Conservation (phyloP, 441 rosid genomes). For the Populus tomentosa region DNA sequence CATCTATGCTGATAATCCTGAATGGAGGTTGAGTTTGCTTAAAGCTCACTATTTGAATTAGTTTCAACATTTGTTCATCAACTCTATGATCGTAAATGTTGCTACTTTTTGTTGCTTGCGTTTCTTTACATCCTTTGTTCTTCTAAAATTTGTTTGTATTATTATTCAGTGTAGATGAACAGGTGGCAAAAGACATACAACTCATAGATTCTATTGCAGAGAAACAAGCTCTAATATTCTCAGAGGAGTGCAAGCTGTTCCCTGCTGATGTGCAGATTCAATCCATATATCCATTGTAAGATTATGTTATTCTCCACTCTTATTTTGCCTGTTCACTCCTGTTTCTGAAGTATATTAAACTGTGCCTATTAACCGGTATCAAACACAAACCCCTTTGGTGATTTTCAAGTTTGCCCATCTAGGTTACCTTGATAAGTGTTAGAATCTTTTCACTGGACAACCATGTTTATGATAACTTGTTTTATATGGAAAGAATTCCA, state of each 20-base stretch:
- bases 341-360: background rate
- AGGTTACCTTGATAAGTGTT: background rate
- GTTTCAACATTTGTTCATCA: background rate
- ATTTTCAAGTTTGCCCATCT: background rate
- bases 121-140: background rate
- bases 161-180: slow-evolving; percentile 78
- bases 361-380: background rate
- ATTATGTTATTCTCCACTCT: background rate
- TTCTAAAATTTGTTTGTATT: slow-evolving; percentile 24
- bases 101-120: slow-evolving; percentile 7
- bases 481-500: background rate
- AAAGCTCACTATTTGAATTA: slow-evolving; percentile 2
- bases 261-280: slow-evolving; percentile 98
- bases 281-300: slow-evolving; percentile 85
- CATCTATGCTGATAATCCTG: slow-evolving; percentile 83
- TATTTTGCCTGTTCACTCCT: background rate
- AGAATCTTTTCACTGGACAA: background rate
- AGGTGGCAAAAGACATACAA: slow-evolving; percentile 84
- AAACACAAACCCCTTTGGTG: background rate
- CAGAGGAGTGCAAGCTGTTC: slow-evolving; percentile 94
- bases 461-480: background rate
- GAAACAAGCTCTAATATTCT: slow-evolving; percentile 83
- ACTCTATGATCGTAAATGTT: slow-evolving; percentile 3
- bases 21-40: slow-evolving; percentile 70
- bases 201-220: slow-evolving; percentile 87